Evolutionary conservation across 2,329 filamentous ascomycete species (phyloP), one percentile per base, ranked within the genome.

Genomic region (Penicillium sp.): DNA sequence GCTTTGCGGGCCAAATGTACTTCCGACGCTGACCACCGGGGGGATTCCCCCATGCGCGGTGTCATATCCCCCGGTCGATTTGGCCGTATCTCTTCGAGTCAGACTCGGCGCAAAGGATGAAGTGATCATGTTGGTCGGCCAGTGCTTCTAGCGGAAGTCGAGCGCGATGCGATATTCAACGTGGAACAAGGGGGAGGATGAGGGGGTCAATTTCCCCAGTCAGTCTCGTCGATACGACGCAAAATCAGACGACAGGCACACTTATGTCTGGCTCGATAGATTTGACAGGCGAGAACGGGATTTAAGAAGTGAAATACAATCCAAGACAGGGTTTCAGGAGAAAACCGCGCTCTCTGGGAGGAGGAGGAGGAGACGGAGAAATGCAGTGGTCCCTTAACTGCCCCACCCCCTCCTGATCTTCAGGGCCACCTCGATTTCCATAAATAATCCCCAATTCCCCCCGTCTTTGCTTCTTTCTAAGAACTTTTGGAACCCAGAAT

Each of bases 1-100:
- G 63, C 82, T 85, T 64, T 81, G 78, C 24, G 75, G 75, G 10
- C 73, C 79, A 62, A 72, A 73, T 59, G 68, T 70, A 56, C 69
- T 75, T 43, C 65, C 70, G 31, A 70, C 71, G 50, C 71, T 70
- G 5, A 69, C 65, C 19, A 65, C 60, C 16, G 75, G 69, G 44
- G 74, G 72, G 27, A 73, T 65, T 31, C 60, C 55, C 24, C 64
- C 66, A 52, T 66, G 58, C 13, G 56, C 27, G 47, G 37, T 56
- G 22, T 75, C 72, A 64, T 72, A 64, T 35, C 70, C 70, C 37
- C 65, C 63, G 22, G 61, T 59, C 16, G 73, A 74, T 61, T 75
- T 75, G 51, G 62, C 63, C 9, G 73, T 75, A 55, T 75, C 73
- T 55, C 73, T 67, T 58, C 73, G 71, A 49, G 72, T 60, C 27